Conservation (phyloP, 306 rosid genomes). For the Boehmeria nivea region DNA sequence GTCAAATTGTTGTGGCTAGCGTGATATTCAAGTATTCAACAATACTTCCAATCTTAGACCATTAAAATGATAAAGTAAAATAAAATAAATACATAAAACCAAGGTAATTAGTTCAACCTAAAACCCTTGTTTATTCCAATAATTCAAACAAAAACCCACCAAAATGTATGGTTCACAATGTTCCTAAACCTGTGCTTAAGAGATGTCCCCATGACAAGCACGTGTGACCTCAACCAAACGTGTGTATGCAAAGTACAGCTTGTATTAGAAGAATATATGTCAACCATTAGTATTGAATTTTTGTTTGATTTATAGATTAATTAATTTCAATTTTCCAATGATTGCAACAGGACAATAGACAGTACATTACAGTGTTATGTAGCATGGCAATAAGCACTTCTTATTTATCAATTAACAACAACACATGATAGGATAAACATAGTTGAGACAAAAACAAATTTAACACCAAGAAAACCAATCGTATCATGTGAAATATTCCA, state of each 20-base stretch:
- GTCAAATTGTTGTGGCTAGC: conserved; percentile 1
- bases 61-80: not conserved
- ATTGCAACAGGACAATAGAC: conserved; percentile 2
- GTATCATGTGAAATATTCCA: too few species aligned
- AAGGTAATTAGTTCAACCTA: too few species aligned
- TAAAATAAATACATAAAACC: not conserved
- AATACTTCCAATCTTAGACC: not conserved
- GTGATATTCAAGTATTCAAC: not conserved
- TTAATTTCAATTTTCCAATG: conserved; percentile 7
- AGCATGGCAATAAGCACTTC: not conserved
- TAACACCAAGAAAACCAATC: too few species aligned
- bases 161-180: not conserved
- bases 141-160: too few species aligned
- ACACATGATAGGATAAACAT: not conserved
- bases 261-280: too few species aligned
- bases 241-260: too few species aligned
- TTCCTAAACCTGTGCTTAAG: not conserved
- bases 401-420: not conserved
- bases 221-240: too few species aligned
- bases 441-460: not conserved
- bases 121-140: too few species aligned
- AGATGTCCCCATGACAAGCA: conserved; percentile 3
- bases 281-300: too few species aligned
- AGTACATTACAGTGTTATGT: not conserved
- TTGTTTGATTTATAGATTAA: too few species aligned